Conservation (phyloP, 2,329 filamentous ascomycete genomes). For the Pseudopyrenochaeta lycopersici region DNA sequence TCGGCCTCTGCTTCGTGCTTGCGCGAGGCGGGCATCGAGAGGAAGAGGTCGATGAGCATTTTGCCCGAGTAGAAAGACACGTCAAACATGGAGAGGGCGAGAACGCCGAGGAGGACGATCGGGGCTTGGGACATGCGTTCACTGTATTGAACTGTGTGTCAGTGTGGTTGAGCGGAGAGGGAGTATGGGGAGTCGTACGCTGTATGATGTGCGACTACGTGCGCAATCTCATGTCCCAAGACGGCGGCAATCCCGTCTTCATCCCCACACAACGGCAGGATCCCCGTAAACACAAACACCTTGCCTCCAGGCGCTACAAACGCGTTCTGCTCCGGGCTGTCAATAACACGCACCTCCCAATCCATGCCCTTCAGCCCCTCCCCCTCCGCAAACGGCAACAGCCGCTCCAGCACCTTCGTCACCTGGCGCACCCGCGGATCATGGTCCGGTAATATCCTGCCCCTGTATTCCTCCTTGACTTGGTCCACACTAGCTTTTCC, state of each 20-base stretch:
- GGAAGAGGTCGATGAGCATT: slow-evolving; percentile 67
- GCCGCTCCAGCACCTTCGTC: slow-evolving; percentile 68
- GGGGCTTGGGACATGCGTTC: slow-evolving; percentile 66
- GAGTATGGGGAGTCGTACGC: slow-evolving; percentile 28
- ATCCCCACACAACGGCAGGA: slow-evolving; percentile 71
- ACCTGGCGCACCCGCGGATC: slow-evolving; percentile 68
- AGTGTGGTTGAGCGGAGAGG: background rate
- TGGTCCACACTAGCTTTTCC: slow-evolving; percentile 65
- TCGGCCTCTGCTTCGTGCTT: slow-evolving; percentile 81
- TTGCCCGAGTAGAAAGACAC: slow-evolving; percentile 53
- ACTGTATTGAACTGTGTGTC: slow-evolving; percentile 22
- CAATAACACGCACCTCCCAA: slow-evolving; percentile 80
- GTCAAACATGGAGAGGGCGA: slow-evolving; percentile 49
- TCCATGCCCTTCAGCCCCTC: slow-evolving; percentile 50
- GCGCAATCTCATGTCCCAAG: slow-evolving; percentile 81
- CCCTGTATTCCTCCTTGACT: slow-evolving; percentile 64
- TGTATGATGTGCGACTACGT: slow-evolving; percentile 62
- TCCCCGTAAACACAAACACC: slow-evolving; percentile 80
- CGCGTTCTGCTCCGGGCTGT: slow-evolving; percentile 74
- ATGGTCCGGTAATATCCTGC: slow-evolving; percentile 65
- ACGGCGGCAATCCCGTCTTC: slow-evolving; percentile 79
- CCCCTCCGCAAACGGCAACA: slow-evolving; percentile 72
- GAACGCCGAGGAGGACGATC: slow-evolving; percentile 50
- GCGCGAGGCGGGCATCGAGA: slow-evolving; percentile 72
- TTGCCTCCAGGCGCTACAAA: slow-evolving; percentile 82